Conservation (phyloP, 306 rosid genomes). For the Quercus ilex region DNA sequence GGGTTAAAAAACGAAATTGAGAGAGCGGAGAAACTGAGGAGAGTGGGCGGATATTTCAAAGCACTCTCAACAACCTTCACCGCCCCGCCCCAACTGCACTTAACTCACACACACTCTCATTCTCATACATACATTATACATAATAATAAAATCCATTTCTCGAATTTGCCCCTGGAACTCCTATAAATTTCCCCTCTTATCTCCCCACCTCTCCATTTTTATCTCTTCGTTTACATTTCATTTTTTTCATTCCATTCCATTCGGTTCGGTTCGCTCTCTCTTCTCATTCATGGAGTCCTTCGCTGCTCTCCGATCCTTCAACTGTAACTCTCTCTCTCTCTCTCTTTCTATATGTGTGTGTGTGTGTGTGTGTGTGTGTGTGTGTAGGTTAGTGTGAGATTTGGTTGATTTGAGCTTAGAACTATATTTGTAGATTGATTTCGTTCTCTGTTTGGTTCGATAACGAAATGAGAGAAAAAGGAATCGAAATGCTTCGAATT, state of each 20-base stretch:
- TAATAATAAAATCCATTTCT: slow-evolving; percentile 11
- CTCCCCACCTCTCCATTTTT: neutral
- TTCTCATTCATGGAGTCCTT: slow-evolving; percentile 63
- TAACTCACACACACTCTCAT: neutral
- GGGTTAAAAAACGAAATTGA: neutral
- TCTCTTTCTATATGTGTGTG: neutral
- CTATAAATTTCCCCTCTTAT: slow-evolving; percentile 4
- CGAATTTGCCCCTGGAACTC: slow-evolving; percentile 21
- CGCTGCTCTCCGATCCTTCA: slow-evolving; percentile 62
- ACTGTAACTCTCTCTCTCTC: slow-evolving; percentile 55
- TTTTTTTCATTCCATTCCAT: slow-evolving; percentile 7
- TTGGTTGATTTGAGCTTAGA: neutral
- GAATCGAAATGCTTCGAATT: too few species aligned
- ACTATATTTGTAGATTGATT: neutral
- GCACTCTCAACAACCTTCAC: slow-evolving; percentile 7
- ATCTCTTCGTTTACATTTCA: slow-evolving; percentile 1
- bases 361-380: neutral
- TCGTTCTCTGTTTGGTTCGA: neutral
- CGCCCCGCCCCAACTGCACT: slow-evolving; percentile 20
- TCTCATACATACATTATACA: too few species aligned
- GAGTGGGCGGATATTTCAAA: slow-evolving; percentile 65
- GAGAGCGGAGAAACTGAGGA: slow-evolving; percentile 53
- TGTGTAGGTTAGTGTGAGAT: neutral
- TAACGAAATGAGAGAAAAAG: too few species aligned
- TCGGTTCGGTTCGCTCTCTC: slow-evolving; percentile 23